Evolutionary conservation across 2,329 filamentous ascomycete genomes (phyloP), one percentile per base, ranked within the genome.

Genomic region (Fusarium sp.): DNA sequence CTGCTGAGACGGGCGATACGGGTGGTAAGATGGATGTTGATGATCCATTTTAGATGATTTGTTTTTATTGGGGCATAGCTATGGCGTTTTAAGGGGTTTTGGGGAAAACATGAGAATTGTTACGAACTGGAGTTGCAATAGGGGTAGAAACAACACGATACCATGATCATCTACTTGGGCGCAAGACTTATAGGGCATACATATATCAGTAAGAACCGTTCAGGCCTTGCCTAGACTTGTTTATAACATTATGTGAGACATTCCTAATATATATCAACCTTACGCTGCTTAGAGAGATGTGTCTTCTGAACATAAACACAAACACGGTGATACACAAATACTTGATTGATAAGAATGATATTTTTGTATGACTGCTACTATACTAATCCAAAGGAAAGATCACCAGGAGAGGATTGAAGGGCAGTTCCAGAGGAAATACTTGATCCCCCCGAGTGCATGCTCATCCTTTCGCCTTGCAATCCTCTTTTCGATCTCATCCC

Each of bases 11-110:
- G 48, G 78, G 70, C 7, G 67, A 68, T 53, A 75, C 71, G 21
- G 76, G 68, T 20, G 78, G 70, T 39, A 82, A 77, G 72, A 85
- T 86, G 83, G 84, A 86, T 29, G 72, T 84, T 13, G 86, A 88
- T 59, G 82, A 84, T 71, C 77, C 81, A 3, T 84, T 84, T 60
- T 84, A 64, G 68, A 37, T 26, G 50, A 33, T n/a, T 49, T 44
- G n/a, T 18, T 35, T 49, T 26, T 54, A 53, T 37, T 65, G 20
- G 38, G 57, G 68, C 70, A 75, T 75, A 71, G 73, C 71, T 63
- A 63, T 37, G 75, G 75, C 67, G 71, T 77, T 74, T n/a, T 9
- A 38, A 8, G 62, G 60, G 29, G 68, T 60, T 28, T 53, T n/a
- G n/a, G 31, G 38, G 48, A n/a, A 39, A 43, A 55, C 28, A 38